Percentiles rank a stretch among this genome's conserved stretches.
phyloP scores from a whole-genome alignment of 2,329 filamentous ascomycete species.

The Monosporascus sp. region DNA sequence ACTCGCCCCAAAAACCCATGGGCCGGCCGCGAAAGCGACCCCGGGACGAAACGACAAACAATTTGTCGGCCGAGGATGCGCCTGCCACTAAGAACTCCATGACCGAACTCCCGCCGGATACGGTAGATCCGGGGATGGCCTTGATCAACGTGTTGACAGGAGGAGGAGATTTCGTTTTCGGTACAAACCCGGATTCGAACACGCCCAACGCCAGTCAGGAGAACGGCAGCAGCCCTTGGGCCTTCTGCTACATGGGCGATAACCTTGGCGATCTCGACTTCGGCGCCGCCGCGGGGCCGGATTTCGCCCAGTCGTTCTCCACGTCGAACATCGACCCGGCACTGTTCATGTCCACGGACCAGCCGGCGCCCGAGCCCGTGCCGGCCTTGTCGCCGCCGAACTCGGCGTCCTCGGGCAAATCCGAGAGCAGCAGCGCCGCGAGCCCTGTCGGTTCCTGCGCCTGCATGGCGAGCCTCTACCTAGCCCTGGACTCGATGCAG shows the following conservation, averaged over 20 bases:
- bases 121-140: conserved; percentile 20
- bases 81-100: conserved; percentile 18
- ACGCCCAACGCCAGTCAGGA: conserved; percentile 1
- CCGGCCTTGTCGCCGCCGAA: conserved; percentile 17
- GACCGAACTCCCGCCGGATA: conserved; percentile 20
- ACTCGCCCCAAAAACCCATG: conserved; percentile 63
- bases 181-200: background rate
- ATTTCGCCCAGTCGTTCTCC: conserved; percentile 14
- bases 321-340: conserved; percentile 23
- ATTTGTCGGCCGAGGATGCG: background rate
- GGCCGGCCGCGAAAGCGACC: conserved; percentile 57
- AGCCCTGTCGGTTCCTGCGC: conserved; percentile 29
- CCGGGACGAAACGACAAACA: conserved; percentile 18
- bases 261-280: conserved; percentile 21
- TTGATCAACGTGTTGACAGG: conserved; percentile 22
- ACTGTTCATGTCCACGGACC: conserved; percentile 13
- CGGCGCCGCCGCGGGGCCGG: conserved; percentile 8
- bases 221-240: conserved; percentile 8
- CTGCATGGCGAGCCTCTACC: conserved; percentile 46
- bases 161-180: conserved; percentile 9
- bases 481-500: conserved; percentile 45
- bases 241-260: conserved; percentile 15
- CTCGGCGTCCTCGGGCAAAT: conserved; percentile 14
- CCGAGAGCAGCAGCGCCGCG: conserved; percentile 13
- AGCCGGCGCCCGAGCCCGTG: conserved; percentile 14